Evolutionary conservation across 2,329 filamentous ascomycete species (phyloP).

Genomic region (Amphichorda felina): DNA sequence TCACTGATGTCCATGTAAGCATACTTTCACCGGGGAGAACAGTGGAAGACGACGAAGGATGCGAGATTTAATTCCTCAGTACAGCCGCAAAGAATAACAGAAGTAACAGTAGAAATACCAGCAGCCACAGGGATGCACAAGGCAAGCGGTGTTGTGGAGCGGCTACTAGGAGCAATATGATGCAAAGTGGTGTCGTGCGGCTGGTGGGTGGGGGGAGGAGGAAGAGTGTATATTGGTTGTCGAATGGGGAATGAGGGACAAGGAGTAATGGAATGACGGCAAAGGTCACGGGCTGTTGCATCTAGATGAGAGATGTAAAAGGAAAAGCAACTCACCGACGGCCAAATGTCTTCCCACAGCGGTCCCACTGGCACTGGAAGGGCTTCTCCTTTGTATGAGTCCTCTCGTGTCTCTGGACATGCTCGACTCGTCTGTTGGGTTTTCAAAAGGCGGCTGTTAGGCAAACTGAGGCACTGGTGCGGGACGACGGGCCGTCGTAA

Average conservation of each 20-base stretch:
- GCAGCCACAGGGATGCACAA: not conserved
- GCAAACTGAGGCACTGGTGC: not conserved
- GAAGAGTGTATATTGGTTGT: not conserved
- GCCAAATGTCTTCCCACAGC: conserved; percentile 51
- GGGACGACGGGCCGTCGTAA: no score
- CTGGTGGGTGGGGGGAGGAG: conserved; percentile 1
- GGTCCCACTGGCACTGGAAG: conserved; percentile 45
- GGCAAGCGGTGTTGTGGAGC: no score
- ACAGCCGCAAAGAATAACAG: no score
- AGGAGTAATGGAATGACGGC: conserved; percentile 4
- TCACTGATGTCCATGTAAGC: conserved; percentile 54
- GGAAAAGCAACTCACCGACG: conserved; percentile 36
- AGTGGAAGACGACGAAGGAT: no score
- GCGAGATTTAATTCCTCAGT: no score
- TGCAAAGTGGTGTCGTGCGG: not conserved
- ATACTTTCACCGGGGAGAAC: conserved; percentile 6
- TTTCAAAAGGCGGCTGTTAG: not conserved
- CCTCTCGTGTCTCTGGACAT: conserved; percentile 51
- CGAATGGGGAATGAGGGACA: conserved; percentile 5
- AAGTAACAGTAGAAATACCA: no score
- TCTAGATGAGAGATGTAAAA: not conserved
- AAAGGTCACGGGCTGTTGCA: not conserved
- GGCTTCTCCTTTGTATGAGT: conserved; percentile 56
- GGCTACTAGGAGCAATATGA: no score
- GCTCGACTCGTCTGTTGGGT: conserved; percentile 43